Evolutionary conservation across 257 asterid species (phyloP).

Genomic region (Plantago major): DNA sequence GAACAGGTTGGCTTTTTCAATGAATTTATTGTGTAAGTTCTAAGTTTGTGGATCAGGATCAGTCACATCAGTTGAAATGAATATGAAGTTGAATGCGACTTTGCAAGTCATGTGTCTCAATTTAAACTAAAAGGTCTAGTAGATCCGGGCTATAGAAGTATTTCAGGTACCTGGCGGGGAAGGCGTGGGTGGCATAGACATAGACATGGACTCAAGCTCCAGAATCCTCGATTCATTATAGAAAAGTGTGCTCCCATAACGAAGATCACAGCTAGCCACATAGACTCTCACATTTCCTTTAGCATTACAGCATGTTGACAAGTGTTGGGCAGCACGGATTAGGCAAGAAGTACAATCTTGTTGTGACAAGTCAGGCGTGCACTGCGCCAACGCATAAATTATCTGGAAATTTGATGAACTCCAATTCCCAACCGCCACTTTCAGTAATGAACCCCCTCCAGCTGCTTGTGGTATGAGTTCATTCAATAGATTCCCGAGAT

Average conservation of each 20-base stretch:
- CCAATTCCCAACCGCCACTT: background rate
- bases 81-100: no score
- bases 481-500: background rate
- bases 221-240: slow-evolving; percentile 2
- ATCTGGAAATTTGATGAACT: background rate
- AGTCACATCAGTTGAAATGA: no score
- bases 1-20: no score
- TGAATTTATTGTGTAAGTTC: no score
- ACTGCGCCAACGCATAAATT: background rate
- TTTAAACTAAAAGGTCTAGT: no score
- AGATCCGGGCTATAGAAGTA: no score
- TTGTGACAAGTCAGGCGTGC: slow-evolving; percentile 3
- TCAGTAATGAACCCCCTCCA: background rate
- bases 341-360: background rate
- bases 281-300: background rate
- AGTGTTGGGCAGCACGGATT: background rate
- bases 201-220: background rate
- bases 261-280: slow-evolving; percentile 3
- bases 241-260: background rate
- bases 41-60: no score
- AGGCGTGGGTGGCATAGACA: background rate
- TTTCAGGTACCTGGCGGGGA: no score
- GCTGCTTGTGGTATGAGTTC: background rate
- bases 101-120: no score
- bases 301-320: background rate